Conservation (phyloP, 306 rosid species). For the Cicer cuneatum region DNA sequence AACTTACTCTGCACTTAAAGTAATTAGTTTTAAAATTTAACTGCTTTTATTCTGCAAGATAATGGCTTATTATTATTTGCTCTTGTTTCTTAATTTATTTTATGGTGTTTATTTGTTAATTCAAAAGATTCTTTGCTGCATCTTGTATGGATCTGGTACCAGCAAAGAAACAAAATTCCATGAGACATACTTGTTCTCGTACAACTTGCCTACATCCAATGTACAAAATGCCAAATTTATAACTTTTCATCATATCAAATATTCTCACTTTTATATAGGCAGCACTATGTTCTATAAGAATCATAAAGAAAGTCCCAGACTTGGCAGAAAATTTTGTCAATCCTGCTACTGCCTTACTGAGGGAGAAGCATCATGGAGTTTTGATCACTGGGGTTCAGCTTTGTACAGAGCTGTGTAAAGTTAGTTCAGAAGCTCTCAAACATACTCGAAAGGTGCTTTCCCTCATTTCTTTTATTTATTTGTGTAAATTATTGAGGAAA, state of each 20-base stretch:
- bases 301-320: conserved; percentile 97
- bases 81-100: conserved; percentile 35
- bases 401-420: conserved; percentile 93
- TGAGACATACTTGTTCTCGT: conserved; percentile 15
- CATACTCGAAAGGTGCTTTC: conserved; percentile 77
- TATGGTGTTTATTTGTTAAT: conserved; percentile 12
- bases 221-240: background rate
- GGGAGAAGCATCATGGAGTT: conserved; percentile 98
- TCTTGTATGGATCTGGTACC: conserved; percentile 18
- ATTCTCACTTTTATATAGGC: conserved; percentile 67
- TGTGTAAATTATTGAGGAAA: no score
- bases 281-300: conserved; percentile 92
- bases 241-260: conserved; percentile 19
- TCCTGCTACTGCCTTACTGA: conserved; percentile 84
- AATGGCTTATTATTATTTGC: conserved; percentile 26
- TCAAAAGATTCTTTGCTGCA: conserved; percentile 1
- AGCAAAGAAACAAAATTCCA: conserved; percentile 24
- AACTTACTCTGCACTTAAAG: conserved; percentile 20
- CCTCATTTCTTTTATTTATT: conserved; percentile 16
- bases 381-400: conserved; percentile 96
- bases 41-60: conserved; percentile 28
- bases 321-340: conserved; percentile 93
- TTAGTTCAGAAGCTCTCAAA: conserved; percentile 84
- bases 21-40: conserved; percentile 34
- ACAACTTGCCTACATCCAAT: background rate